Conservation (phyloP, 2,329 filamentous ascomycete genomes). For the Allantophomopsis lycopodina region DNA sequence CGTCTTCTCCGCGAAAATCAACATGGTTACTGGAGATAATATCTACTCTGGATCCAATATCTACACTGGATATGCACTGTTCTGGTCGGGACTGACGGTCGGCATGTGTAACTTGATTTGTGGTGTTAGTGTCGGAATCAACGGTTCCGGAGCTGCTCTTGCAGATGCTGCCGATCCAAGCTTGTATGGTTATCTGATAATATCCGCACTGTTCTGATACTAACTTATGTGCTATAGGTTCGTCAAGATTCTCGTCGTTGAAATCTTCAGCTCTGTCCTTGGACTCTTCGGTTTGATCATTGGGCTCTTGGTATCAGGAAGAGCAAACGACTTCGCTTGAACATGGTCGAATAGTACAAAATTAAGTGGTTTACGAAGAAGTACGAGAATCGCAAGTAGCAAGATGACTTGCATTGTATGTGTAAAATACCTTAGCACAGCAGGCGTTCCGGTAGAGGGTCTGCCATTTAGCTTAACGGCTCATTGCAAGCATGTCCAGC, state of each 20-base stretch:
- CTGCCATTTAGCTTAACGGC: no score
- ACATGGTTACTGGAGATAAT: slow-evolving; percentile 45
- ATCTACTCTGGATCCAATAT: slow-evolving; percentile 67
- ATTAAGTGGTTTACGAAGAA: no score
- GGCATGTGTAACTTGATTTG: slow-evolving; percentile 94
- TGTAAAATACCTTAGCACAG: background rate
- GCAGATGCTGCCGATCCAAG: slow-evolving; percentile 88
- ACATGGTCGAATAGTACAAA: background rate
- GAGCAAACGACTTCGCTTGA: slow-evolving; percentile 56
- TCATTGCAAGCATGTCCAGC: no score
- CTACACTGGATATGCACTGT: slow-evolving; percentile 90
- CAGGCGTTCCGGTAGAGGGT: background rate
- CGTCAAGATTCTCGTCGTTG: slow-evolving; percentile 96
- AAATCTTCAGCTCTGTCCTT: slow-evolving; percentile 97
- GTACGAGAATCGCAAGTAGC: no score
- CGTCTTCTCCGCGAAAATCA: slow-evolving; percentile 85
- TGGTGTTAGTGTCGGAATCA: slow-evolving; percentile 93
- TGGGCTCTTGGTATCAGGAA: slow-evolving; percentile 75
- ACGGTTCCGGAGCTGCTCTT: slow-evolving; percentile 89
- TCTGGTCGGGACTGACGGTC: slow-evolving; percentile 91
- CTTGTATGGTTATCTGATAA: slow-evolving; percentile 45
- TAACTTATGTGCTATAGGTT: slow-evolving; percentile 45
- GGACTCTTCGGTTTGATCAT: slow-evolving; percentile 95
- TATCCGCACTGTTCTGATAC: slow-evolving; percentile 4
- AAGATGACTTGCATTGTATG: background rate